Evolutionary conservation across 169 alveolate species (phyloP).

Genomic region (Eimeria praecox): DNA sequence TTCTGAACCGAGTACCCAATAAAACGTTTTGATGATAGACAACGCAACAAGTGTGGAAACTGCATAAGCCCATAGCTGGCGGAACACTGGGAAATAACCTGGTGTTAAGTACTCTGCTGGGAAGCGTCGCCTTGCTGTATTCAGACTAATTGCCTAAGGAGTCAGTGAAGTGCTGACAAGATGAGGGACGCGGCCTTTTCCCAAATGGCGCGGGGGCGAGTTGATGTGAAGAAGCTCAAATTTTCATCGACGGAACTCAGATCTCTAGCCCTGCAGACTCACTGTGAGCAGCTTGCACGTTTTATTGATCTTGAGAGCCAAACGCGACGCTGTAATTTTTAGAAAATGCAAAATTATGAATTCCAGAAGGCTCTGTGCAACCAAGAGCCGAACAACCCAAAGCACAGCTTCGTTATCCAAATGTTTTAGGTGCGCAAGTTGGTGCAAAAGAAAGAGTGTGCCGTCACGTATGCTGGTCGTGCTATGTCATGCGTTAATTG

Average conservation of each 20-base stretch:
- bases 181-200: constrained; percentile 36
- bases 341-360: neutral
- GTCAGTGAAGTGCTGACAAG: neutral
- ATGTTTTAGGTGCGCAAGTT: neutral
- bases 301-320: neutral
- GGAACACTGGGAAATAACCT: too few relatives aligned
- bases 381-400: neutral
- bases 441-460: neutral
- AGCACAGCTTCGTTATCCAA: neutral
- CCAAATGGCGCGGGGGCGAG: constrained; percentile 44
- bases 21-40: neutral
- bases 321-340: neutral
- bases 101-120: neutral
- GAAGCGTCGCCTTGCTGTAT: neutral
- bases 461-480: neutral
- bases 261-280: constrained; percentile 69
- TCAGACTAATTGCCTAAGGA: neutral
- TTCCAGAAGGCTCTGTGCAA: neutral
- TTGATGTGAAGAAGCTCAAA: constrained; percentile 77
- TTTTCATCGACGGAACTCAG: constrained; percentile 77
- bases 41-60: neutral
- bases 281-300: constrained; percentile 55
- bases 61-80: too few relatives aligned
- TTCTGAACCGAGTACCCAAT: neutral
- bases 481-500: neutral